Base-by-base conservation (phyloP, 768 basidiomycete species). In the Suillus cothurnatus region DNA sequence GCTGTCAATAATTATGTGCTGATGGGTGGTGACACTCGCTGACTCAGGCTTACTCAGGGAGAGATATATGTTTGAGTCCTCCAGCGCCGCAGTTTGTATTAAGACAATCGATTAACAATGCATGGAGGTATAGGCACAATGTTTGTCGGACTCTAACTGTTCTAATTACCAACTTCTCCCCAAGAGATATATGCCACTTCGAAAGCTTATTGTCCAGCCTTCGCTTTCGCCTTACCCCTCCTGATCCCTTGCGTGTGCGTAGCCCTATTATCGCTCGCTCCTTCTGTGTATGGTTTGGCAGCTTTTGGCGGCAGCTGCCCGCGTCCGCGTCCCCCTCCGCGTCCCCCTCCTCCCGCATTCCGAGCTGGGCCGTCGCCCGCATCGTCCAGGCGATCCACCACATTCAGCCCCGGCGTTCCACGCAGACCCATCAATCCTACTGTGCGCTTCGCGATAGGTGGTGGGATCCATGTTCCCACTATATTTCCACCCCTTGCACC, bases 391-490 rank as follows among this genome's bases (percentile, higher is more conserved):
- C 39, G 58, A 41, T 59, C 58, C 26, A 59, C 58, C 11, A 59
- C 28, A 31, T 64, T 64, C 41, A 64, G 23, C 9, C 63, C 63
- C 4, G 61, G 64, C 4, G 74, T 73, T 6, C 80, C 80, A 67
- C 73, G 79, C 69, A 85, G 64, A 2, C 77, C 76, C 84, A 86
- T 85, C 79, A 79, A 84, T 31, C 84, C 83, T 23, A 83, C 77
- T 4, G 80, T 77, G 73, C 73, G 80, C 45, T 79, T 73, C n/a
- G 78, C 69, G 32, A 86, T 61, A 39, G 74, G 70, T 32, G 83
- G 83, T 28, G 66, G 68, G 19, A 43, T 21, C 39, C 39, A 59
- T 26, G 4, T 38, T 17, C 26, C 15, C 49, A 50, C 34, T 23
- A 15, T 19, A 34, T 12, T 31, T 26, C n/a, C 38, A 43, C 41